phyloP scores from a whole-genome alignment of 2,329 filamentous ascomycete species.

The Ophiostoma triangulosporum region DNA sequence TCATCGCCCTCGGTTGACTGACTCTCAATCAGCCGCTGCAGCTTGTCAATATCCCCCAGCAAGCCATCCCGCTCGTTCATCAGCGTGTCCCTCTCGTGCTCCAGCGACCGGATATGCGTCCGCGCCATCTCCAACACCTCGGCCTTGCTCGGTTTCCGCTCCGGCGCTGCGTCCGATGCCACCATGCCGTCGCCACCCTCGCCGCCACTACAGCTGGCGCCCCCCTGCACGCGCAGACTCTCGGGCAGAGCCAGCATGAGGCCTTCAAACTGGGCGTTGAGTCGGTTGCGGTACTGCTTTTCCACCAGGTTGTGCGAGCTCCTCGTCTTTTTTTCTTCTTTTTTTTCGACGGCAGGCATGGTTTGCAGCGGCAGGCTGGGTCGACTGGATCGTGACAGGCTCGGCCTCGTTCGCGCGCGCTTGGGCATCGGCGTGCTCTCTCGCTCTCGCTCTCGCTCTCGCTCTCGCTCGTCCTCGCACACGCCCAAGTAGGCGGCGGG shows the following conservation, averaged over 20 bases:
- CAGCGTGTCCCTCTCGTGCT: constrained; percentile 19
- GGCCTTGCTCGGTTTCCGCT: constrained; percentile 20
- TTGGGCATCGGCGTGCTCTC: neutral
- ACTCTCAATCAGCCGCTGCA: constrained; percentile 7
- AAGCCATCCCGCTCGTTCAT: constrained; percentile 20
- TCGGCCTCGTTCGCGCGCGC: neutral
- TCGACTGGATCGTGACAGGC: neutral
- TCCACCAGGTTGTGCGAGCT: constrained; percentile 14
- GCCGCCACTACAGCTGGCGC: neutral
- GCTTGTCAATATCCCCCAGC: constrained; percentile 6
- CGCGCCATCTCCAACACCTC: constrained; percentile 24
- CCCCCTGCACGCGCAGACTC: constrained; percentile 1
- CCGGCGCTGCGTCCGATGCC: neutral
- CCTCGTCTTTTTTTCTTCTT: constrained; percentile 5
- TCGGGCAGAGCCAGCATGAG: constrained; percentile 13
- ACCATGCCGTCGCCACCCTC: neutral
- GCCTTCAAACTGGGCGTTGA: constrained; percentile 14
- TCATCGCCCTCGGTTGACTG: neutral
- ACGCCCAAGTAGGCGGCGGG: neutral
- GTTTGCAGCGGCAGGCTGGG: neutral
- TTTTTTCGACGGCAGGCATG: constrained; percentile 18
- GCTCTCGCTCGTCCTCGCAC: neutral
- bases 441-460: too few species aligned
- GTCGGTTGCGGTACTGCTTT: constrained; percentile 14
- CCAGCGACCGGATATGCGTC: constrained; percentile 21